These are phyloP conservation scores for Evernia prunastri DNA, from an alignment of 495 filamentous ascomycete species.

Conservation along the genomic window DNA sequence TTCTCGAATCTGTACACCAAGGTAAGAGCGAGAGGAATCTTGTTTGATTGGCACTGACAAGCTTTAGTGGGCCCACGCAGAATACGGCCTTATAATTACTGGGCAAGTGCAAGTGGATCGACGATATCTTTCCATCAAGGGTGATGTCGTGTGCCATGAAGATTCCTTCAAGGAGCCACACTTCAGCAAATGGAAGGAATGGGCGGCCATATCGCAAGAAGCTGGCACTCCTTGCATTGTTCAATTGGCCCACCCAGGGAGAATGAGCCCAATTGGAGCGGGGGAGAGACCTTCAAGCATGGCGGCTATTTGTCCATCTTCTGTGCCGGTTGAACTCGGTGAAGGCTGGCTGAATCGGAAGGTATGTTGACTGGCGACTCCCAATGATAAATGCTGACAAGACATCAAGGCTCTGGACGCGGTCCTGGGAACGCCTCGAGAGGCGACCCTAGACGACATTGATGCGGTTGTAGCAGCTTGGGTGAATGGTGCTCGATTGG, in stretches of 20 bases:
- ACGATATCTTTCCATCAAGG: constrained; percentile 25
- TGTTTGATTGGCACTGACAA: background rate
- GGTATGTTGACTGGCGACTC: background rate
- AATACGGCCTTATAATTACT: constrained; percentile 23
- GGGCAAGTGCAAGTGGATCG: constrained; percentile 23
- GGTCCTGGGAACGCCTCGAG: constrained; percentile 37
- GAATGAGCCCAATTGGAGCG: constrained; percentile 25
- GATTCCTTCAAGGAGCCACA: constrained; percentile 12
- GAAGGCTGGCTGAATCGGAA: constrained; percentile 29
- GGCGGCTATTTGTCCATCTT: constrained; percentile 22
- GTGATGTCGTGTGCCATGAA: constrained; percentile 24
- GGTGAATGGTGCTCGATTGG: constrained; percentile 50
- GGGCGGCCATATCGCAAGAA: constrained; percentile 22
- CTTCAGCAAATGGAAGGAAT: constrained; percentile 25
- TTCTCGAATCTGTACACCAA: constrained; percentile 28
- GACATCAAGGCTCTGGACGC: constrained; percentile 18
- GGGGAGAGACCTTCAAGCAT: constrained; percentile 22
- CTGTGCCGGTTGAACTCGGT: constrained; percentile 24
- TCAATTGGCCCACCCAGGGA: constrained; percentile 26
- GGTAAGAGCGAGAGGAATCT: background rate
- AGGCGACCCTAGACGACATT: constrained; percentile 49
- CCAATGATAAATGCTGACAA: background rate
- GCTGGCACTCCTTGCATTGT: constrained; percentile 27
- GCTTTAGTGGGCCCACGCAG: constrained; percentile 20
- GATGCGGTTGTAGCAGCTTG: constrained; percentile 56